These are phyloP conservation scores for Rhypophila decipiens DNA, from an alignment of 495 filamentous ascomycete species.

Conservation along the genomic window DNA sequence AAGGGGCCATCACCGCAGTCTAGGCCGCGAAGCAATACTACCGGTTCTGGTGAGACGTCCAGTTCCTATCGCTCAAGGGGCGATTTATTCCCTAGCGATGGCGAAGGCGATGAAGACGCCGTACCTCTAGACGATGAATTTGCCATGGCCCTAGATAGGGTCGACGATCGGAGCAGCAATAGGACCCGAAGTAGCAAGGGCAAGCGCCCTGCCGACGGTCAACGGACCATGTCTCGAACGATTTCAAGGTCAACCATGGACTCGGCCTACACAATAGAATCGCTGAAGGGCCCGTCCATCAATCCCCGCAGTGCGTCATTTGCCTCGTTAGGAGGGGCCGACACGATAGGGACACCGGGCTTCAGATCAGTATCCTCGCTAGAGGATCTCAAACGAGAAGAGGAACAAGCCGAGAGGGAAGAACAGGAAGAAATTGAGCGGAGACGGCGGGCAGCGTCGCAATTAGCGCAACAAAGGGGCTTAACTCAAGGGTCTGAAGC, in stretches of 20 bases:
- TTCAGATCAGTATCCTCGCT: no score
- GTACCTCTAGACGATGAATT: slow-evolving; percentile 93
- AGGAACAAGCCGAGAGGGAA: slow-evolving; percentile 57
- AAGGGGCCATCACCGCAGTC: slow-evolving; percentile 33
- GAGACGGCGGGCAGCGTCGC: slow-evolving; percentile 64
- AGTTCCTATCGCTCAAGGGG: slow-evolving; percentile 89
- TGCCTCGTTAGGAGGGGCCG: slow-evolving; percentile 21
- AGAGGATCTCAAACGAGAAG: slow-evolving; percentile 69
- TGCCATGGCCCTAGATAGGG: slow-evolving; percentile 65
- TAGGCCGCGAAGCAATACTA: slow-evolving; percentile 71
- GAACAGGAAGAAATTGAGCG: slow-evolving; percentile 66
- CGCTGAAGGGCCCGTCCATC: slow-evolving; percentile 18
- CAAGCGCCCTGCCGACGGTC: slow-evolving; percentile 49
- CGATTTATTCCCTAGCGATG: slow-evolving; percentile 89
- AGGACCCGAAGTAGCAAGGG: slow-evolving; percentile 57
- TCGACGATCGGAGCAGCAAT: slow-evolving; percentile 65
- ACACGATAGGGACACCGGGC: slow-evolving; percentile 30
- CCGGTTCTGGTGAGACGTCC: slow-evolving; percentile 73
- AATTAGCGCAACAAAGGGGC: slow-evolving; percentile 62
- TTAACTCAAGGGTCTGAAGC: no score
- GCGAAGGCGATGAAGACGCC: slow-evolving; percentile 82
- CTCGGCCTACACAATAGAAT: slow-evolving; percentile 41
- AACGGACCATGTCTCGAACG: slow-evolving; percentile 45
- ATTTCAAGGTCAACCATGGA: slow-evolving; percentile 42
- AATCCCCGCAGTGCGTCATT: slow-evolving; percentile 19